phyloP scores from a whole-genome alignment of 176 grass and related monocot genomes.

The Tuctoria greenei region DNA sequence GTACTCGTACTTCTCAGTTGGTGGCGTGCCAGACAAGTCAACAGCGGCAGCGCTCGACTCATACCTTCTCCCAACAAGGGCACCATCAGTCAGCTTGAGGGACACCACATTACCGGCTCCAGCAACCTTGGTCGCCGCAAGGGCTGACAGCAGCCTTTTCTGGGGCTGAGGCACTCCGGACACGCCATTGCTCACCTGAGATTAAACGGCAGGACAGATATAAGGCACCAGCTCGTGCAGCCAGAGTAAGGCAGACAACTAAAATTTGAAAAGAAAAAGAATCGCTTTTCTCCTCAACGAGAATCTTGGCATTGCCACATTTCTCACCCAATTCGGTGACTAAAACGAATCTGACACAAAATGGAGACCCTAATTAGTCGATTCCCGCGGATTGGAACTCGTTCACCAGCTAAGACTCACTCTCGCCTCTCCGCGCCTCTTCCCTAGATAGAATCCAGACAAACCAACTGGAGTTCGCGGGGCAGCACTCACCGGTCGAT shows the following conservation, averaged over 20 bases:
- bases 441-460: neutral
- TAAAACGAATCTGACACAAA: neutral
- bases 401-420: neutral
- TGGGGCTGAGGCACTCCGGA: conserved; percentile 34
- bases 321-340: neutral
- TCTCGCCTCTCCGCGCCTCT: neutral
- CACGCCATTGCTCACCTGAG: conserved; percentile 50
- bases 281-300: neutral
- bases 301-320: neutral
- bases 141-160: conserved; percentile 50
- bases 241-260: neutral
- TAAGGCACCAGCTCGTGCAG: neutral
- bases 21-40: conserved; percentile 49
- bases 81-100: conserved; percentile 41
- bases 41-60: conserved; percentile 67
- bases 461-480: neutral
- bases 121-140: conserved; percentile 38
- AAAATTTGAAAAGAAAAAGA: neutral
- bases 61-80: conserved; percentile 48
- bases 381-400: neutral
- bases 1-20: conserved; percentile 73
- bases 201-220: neutral
- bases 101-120: neutral
- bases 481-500: conserved; percentile 6
- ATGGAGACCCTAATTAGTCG: neutral